Evolutionary conservation across 2,329 filamentous ascomycete species (phyloP).

Genomic region (Aureobasidium namibiae): DNA sequence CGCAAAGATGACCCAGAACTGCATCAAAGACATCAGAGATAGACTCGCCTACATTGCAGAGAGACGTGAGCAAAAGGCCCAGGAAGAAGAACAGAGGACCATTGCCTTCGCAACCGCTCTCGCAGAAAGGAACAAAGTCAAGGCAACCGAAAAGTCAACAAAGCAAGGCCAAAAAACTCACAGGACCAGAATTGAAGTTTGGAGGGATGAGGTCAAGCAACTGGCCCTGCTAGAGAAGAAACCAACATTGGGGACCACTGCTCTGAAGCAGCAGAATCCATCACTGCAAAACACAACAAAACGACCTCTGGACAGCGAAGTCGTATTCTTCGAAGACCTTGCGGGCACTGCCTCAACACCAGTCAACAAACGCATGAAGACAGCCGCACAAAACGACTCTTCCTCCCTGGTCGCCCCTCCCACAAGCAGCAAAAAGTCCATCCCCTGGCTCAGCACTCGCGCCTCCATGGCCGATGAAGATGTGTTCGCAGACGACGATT

Average conservation of each 20-base stretch:
- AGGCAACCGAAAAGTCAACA: not conserved
- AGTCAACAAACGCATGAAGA: not conserved
- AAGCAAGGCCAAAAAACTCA: not conserved
- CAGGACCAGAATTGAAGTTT: not conserved
- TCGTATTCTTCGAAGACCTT: not conserved
- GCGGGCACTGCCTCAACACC: not conserved
- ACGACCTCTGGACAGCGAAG: not conserved
- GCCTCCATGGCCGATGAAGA: conserved; percentile 3
- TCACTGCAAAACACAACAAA: not conserved
- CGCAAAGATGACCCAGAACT: not conserved
- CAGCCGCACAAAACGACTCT: not conserved
- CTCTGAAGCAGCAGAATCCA: not conserved
- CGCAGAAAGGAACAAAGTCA: not conserved
- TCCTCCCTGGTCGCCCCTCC: not conserved
- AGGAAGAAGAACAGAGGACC: not conserved
- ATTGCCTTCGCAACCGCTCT: not conserved
- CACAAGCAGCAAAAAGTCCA: not conserved
- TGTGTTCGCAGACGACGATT: not conserved
- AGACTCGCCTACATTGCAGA: not conserved
- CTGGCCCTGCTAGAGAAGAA: not conserved
- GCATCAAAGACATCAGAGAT: not conserved
- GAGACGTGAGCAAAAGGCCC: not conserved
- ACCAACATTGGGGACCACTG: not conserved
- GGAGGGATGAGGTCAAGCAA: not conserved
- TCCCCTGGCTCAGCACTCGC: conserved; percentile 3